Evolutionary conservation across 495 filamentous ascomycete genomes (phyloP), one percentile per base, ranked within the genome.

Genomic region (Aspergillus leporis): DNA sequence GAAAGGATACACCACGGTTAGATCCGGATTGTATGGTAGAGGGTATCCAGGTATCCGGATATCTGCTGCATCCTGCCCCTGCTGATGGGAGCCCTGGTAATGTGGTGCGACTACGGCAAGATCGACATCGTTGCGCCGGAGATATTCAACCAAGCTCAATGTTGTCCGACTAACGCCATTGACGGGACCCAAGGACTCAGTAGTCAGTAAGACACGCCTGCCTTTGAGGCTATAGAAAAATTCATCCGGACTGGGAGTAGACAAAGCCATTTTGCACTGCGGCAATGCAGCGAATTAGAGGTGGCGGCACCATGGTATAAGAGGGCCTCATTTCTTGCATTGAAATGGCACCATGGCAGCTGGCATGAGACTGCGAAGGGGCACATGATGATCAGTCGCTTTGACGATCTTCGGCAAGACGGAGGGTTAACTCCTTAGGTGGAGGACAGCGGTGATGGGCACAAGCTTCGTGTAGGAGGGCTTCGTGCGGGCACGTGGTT

Each of bases 91-190:
- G 38, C 67, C 70, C 45, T 73, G 69, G 64, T 72, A 74, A 40
- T 76, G 68, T 10, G 85, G 85, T 31, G 85, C 84, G 43, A 86
- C 82, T 3, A 86, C 79, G 5, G 81, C 80, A 22, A 87, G 77
- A 4, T 83, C 70, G 13, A 77, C 83, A 0, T 81, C 84, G 56
- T 87, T 71, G 21, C 66, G 69, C 47, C 81, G 76, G 19, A 88
- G 72, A 56, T 88, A 86, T 61, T 84, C 78, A 22, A 87, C 78
- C 22, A 88, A 73, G 72, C 81, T 83, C 63, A 80, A 71, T 2
- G 85, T 87, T 0, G 84, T 88, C 45, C 83, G 74, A 64, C 81
- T 84, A 45, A 88, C 85, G 18, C 85, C 85, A 63, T 88, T 88
- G 58, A 87, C 83, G 0, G 84, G 85, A 25, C 85, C 85, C 60